phyloP scores from a whole-genome alignment of 805 yeast species.

The Hanseniaspora lindneri region DNA sequence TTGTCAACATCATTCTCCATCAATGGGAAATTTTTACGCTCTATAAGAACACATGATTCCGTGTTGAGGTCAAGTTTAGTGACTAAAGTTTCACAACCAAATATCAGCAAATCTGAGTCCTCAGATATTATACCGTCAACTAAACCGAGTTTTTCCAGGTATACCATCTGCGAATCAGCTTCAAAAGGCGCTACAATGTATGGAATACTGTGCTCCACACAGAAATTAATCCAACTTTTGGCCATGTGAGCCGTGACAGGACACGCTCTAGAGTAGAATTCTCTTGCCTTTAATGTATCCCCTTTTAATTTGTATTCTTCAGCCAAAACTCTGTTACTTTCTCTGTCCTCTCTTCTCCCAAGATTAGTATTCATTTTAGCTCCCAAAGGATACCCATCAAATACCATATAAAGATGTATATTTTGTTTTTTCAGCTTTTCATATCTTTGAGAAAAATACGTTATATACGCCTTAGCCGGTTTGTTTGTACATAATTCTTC shows the following conservation, averaged over 20 bases:
- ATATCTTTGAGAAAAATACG: constrained; percentile 36
- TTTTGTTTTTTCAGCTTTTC: constrained; percentile 33
- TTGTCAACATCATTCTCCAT: constrained; percentile 23
- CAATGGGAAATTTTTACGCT: constrained; percentile 40
- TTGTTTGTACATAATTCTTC: constrained; percentile 59
- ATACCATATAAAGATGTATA: constrained; percentile 74
- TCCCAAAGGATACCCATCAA: constrained; percentile 83
- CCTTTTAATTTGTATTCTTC: constrained; percentile 41
- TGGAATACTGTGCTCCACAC: constrained; percentile 44
- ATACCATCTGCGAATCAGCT: constrained; percentile 95
- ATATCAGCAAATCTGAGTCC: constrained; percentile 82
- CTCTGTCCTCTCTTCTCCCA: constrained; percentile 48
- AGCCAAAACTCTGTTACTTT: constrained; percentile 48
- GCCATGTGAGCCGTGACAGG: constrained; percentile 89
- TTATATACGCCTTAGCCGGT: constrained; percentile 63
- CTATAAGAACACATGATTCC: constrained; percentile 52
- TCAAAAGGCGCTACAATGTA: constrained; percentile 95
- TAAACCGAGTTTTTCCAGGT: constrained; percentile 57
- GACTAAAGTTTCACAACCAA: constrained; percentile 66
- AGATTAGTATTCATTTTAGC: constrained; percentile 63
- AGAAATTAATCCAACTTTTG: constrained; percentile 61
- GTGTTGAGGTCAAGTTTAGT: constrained; percentile 71
- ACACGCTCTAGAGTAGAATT: constrained; percentile 63
- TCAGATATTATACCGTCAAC: constrained; percentile 85
- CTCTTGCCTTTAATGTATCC: constrained; percentile 48